Evolutionary conservation across 345 rosid genomes (phyloP).

Genomic region (Cardamine occulta): DNA sequence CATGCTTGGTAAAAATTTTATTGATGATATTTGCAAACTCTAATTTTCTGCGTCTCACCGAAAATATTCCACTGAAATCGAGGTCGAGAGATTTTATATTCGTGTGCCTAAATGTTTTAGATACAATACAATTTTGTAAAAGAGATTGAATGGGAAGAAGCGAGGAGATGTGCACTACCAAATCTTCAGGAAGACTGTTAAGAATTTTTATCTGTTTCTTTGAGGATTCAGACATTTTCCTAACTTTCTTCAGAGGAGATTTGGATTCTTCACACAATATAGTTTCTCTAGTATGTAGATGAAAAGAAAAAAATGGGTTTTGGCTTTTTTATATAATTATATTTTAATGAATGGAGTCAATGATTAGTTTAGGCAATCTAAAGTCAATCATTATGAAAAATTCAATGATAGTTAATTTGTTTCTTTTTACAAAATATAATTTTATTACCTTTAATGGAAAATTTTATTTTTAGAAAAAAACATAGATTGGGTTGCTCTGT

Average conservation of each 20-base stretch:
- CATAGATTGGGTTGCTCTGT: not conserved
- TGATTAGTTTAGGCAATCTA: not conserved
- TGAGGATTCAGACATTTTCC: slow-evolving; percentile 11
- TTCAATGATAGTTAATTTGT: no score
- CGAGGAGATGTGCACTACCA: not conserved
- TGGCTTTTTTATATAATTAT: no score
- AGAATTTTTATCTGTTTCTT: not conserved
- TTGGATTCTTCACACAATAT: slow-evolving; percentile 1
- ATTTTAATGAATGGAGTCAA: not conserved
- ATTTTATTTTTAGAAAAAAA: no score
- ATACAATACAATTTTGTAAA: not conserved
- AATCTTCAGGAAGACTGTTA: not conserved
- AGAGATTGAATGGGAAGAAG: not conserved
- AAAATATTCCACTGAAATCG: not conserved
- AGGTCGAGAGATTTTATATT: not conserved
- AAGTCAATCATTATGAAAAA: not conserved
- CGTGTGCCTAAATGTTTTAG: not conserved
- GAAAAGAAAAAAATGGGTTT: not conserved
- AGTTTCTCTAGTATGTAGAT: not conserved
- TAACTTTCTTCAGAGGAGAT: not conserved
- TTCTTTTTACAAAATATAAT: no score
- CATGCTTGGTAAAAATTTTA: not conserved
- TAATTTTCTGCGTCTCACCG: not conserved
- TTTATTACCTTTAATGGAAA: no score
- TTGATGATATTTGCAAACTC: not conserved